phyloP scores from a whole-genome alignment of 306 rosid genomes.

The Vicia sativa region DNA sequence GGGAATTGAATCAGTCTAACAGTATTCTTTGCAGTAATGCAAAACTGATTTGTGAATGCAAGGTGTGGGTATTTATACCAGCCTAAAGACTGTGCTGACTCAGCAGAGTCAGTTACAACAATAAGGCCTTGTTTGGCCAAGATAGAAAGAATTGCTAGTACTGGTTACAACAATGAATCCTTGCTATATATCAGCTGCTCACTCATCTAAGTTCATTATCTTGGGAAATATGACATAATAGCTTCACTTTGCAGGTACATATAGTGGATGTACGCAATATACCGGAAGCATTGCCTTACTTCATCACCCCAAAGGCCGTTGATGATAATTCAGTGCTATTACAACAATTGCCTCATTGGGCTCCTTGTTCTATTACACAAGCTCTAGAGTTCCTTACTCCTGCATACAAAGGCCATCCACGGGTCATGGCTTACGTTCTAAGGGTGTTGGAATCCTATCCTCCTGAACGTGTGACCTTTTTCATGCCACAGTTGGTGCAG shows the following conservation, averaged over 20 bases:
- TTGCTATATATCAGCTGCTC: background rate
- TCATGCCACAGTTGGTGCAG: constrained; percentile 98
- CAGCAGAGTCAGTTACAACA: no score
- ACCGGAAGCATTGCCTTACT: constrained; percentile 95
- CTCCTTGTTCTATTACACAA: constrained; percentile 96
- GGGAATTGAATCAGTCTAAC: no score
- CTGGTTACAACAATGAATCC: no score
- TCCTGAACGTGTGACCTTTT: constrained; percentile 89
- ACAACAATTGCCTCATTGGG: constrained; percentile 99
- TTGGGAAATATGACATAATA: constrained; percentile 32
- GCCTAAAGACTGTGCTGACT: no score
- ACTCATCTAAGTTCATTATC: constrained; percentile 23
- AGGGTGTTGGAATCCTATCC: constrained; percentile 98
- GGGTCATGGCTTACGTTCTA: constrained; percentile 97
- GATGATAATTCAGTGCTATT: constrained; percentile 93
- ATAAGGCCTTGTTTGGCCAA: no score
- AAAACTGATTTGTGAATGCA: no score
- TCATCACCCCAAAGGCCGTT: constrained; percentile 87
- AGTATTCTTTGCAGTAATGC: no score
- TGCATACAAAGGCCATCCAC: constrained; percentile 94
- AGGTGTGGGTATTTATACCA: no score
- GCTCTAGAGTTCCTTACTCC: constrained; percentile 96
- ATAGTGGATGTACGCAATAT: constrained; percentile 82
- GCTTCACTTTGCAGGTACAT: constrained; percentile 62
- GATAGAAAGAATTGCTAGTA: no score